These are phyloP conservation scores for Pseudoneurospora amorphoporcata DNA, from an alignment of 495 filamentous ascomycete genomes.

Conservation along the genomic window DNA sequence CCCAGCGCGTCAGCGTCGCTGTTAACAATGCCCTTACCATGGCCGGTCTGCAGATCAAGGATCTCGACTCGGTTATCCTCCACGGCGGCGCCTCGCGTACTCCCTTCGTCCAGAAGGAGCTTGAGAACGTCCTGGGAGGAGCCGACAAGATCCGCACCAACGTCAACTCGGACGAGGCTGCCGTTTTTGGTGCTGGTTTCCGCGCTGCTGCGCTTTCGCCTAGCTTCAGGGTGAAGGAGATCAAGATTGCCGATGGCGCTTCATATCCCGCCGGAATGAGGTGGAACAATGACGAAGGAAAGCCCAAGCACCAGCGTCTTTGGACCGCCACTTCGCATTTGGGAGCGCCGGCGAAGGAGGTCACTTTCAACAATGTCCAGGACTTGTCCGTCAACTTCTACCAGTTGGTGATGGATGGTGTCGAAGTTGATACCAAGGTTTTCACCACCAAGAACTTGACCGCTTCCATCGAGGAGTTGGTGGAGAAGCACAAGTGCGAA, in stretches of 20 bases:
- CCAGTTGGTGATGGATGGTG: conserved; percentile 48
- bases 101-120: conserved; percentile 83
- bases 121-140: conserved; percentile 64
- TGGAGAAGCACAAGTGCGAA: conserved; percentile 65
- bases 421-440: conserved; percentile 37
- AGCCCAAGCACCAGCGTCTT: conserved; percentile 49
- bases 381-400: conserved; percentile 78
- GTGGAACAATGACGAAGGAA: conserved; percentile 60
- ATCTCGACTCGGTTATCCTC: conserved; percentile 85
- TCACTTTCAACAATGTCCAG: conserved; percentile 75
- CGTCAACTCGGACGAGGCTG: conserved; percentile 95
- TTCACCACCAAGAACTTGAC: conserved; percentile 78
- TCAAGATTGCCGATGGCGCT: conserved; percentile 64
- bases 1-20: conserved; percentile 54
- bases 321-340: conserved; percentile 71
- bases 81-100: conserved; percentile 86
- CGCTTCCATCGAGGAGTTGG: conserved; percentile 61
- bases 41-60: conserved; percentile 60
- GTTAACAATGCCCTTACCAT: conserved; percentile 64
- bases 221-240: conserved; percentile 95
- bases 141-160: conserved; percentile 77
- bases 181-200: conserved; percentile 94
- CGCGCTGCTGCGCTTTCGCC: conserved; percentile 84
- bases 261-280: conserved; percentile 62
- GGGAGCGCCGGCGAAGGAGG: conserved; percentile 66